Conservation (phyloP, 129 eudicot species). For the Erigeron canadensis region DNA sequence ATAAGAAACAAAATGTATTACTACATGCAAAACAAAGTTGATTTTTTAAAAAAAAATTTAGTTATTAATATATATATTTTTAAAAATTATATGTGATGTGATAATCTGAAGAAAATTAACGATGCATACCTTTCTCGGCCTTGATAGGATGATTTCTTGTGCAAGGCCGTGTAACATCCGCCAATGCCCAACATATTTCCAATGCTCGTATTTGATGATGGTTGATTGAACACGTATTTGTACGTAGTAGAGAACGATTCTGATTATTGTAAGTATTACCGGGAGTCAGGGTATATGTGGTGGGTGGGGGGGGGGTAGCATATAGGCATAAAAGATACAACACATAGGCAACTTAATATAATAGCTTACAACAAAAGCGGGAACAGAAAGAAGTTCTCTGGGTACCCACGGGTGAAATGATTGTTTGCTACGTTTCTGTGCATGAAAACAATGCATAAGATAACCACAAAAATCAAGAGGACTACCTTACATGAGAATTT, state of each 20-base stretch:
- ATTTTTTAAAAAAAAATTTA: no score
- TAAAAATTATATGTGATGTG: not conserved
- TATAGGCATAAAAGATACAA: constrained; percentile 7
- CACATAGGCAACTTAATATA: not conserved
- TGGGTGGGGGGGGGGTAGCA: constrained; percentile 96
- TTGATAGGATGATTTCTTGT: constrained; percentile 49
- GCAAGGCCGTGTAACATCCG: constrained; percentile 40
- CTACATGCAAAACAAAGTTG: no score
- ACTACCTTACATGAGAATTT: constrained; percentile 11
- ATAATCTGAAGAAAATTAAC: not conserved
- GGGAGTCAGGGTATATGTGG: constrained; percentile 87
- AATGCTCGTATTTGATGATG: constrained; percentile 31
- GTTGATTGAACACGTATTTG: constrained; percentile 43
- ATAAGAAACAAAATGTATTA: no score
- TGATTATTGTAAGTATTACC: constrained; percentile 56
- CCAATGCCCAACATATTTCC: constrained; percentile 51
- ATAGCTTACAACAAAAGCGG: constrained; percentile 66
- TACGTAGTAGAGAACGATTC: constrained; percentile 42
- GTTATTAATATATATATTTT: no score
- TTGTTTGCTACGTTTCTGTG: constrained; percentile 92
- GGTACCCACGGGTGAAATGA: constrained; percentile 95
- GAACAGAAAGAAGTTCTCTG: constrained; percentile 64
- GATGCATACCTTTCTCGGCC: constrained; percentile 52
- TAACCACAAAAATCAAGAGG: not conserved
- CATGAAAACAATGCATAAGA: constrained; percentile 18